Conservation (phyloP, 169 alveolate species). For the Plasmodium berghei region DNA sequence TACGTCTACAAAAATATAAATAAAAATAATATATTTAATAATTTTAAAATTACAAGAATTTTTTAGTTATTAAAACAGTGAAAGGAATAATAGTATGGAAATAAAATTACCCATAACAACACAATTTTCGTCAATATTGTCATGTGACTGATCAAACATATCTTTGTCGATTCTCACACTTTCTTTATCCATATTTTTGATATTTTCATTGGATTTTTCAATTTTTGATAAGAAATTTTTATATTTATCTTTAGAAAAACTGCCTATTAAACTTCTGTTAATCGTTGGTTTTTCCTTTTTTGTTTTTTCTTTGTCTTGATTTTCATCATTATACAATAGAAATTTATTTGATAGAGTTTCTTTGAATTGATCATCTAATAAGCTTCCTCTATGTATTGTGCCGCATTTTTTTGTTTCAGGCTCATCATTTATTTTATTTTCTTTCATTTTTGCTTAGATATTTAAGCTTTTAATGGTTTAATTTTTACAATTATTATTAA, state of each 20-base stretch:
- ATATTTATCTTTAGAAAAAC: constrained; percentile 33
- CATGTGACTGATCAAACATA: constrained; percentile 34
- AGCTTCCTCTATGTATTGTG: constrained; percentile 30
- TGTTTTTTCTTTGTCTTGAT: not conserved
- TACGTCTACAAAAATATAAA: constrained; percentile 39
- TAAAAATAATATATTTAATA: constrained; percentile 11
- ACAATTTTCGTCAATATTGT: constrained; percentile 25
- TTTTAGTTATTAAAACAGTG: constrained; percentile 1
- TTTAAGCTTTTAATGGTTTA: not conserved
- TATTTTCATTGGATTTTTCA: constrained; percentile 65
- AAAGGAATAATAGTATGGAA: not conserved
- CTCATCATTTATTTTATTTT: constrained; percentile 17
- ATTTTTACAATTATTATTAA: too few relatives aligned
- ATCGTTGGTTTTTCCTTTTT: constrained; percentile 40
- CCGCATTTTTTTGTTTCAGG: constrained; percentile 1
- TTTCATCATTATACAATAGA: constrained; percentile 25
- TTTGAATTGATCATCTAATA: constrained; percentile 70
- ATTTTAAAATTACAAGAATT: not conserved
- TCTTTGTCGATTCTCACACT: constrained; percentile 51
- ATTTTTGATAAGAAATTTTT: constrained; percentile 38
- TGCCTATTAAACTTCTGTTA: constrained; percentile 42
- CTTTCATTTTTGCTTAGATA: constrained; percentile 14
- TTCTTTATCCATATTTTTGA: constrained; percentile 54
- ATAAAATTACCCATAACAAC: constrained; percentile 66
- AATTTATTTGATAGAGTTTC: constrained; percentile 22